Evolutionary conservation across 192 early-diverging fungal species (phyloP).

Genomic region (Rhizophlyctis rosea): DNA sequence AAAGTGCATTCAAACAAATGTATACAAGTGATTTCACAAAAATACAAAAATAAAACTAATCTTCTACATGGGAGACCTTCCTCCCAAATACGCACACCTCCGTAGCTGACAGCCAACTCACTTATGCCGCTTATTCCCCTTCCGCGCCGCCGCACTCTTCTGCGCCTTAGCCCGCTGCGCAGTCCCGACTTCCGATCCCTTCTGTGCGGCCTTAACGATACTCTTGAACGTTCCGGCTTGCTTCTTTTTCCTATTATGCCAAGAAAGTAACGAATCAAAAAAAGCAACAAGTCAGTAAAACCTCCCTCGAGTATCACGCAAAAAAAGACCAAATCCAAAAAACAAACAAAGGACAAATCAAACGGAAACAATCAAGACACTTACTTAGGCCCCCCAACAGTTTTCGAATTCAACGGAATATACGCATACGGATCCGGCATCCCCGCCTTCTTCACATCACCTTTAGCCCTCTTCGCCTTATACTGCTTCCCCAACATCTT

Average conservation of each 20-base stretch:
- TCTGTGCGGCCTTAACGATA: constrained; percentile 42
- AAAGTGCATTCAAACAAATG: too few relatives aligned
- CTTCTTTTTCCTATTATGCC: constrained; percentile 40
- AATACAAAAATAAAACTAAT: too few relatives aligned
- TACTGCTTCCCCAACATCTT: constrained; percentile 72
- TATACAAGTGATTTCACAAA: too few relatives aligned
- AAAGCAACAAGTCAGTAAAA: neutral
- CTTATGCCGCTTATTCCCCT: constrained; percentile 49
- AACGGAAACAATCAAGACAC: constrained; percentile 1
- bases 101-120: too few relatives aligned
- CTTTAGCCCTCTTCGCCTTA: constrained; percentile 77
- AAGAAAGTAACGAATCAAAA: constrained; percentile 4
- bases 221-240: constrained; percentile 36
- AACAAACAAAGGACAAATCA: neutral
- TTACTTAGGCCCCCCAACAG: constrained; percentile 48
- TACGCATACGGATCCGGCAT: constrained; percentile 94
- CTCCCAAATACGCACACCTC: too few relatives aligned
- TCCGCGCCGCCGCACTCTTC: constrained; percentile 17
- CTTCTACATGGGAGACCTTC: too few relatives aligned
- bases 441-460: constrained; percentile 88
- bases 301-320: neutral
- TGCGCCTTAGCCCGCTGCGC: constrained; percentile 7
- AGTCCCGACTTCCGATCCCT: constrained; percentile 22
- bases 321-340: neutral
- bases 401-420: constrained; percentile 76